phyloP scores from a whole-genome alignment of 176 grass and related monocot genomes.

The Miscanthus lutarioriparius region DNA sequence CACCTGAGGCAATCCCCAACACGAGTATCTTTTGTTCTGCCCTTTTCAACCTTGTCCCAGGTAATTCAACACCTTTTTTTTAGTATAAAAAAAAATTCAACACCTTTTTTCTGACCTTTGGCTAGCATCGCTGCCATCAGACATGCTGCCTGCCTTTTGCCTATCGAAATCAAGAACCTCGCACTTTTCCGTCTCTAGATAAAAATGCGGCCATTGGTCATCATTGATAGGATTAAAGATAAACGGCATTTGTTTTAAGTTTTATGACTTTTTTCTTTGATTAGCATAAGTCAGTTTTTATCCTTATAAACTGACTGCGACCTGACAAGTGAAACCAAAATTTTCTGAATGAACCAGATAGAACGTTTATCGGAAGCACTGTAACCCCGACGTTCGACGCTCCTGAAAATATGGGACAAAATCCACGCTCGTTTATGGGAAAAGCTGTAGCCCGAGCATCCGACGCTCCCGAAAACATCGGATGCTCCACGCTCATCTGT shows the following conservation, averaged over 20 bases:
- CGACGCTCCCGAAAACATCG: too few relatives aligned
- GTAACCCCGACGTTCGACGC: too few relatives aligned
- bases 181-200: background rate
- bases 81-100: too few relatives aligned
- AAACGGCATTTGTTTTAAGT: background rate
- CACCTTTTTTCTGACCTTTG: background rate
- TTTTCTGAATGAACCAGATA: background rate
- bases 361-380: too few relatives aligned
- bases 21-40: background rate
- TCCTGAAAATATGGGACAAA: too few relatives aligned
- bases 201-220: background rate
- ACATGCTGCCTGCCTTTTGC: conserved; percentile 14
- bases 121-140: conserved; percentile 1
- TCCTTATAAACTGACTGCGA: background rate
- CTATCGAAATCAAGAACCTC: conserved; percentile 2
- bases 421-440: too few relatives aligned
- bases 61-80: background rate
- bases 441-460: too few relatives aligned
- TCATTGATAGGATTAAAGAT: background rate
- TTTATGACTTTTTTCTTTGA: background rate
- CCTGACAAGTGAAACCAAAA: background rate
- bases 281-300: background rate
- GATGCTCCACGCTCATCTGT: too few relatives aligned
- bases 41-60: background rate
- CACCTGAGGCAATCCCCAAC: background rate